A percentile compares a stretch with the other conserved stretches of the same genome.
Conservation (phyloP, 768 basidiomycete species). For the Strobilomyces echinocephalus region DNA sequence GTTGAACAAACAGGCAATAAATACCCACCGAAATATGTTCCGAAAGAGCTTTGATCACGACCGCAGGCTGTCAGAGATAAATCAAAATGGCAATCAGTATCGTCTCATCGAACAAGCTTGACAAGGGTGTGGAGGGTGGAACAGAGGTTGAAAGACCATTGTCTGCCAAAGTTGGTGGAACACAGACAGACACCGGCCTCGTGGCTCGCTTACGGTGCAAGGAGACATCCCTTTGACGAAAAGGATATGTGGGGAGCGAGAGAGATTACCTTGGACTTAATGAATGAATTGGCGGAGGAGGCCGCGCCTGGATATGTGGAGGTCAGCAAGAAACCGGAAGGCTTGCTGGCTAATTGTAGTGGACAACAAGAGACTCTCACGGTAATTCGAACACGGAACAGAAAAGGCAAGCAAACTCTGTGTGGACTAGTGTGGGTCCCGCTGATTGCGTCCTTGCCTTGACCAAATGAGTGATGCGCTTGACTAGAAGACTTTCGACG, state of each 20-base stretch:
- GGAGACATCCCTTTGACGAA: constrained; percentile 1
- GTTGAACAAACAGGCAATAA: constrained; percentile 23
- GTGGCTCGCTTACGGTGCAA: constrained; percentile 21
- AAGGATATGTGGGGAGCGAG: constrained; percentile 6
- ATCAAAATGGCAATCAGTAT: constrained; percentile 18
- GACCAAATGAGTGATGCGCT: constrained; percentile 23
- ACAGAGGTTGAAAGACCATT: constrained; percentile 23
- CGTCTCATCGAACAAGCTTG: constrained; percentile 1
- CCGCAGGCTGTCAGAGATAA: constrained; percentile 21
- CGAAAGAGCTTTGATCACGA: constrained; percentile 19
- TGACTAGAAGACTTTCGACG: neutral
- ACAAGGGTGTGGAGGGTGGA: constrained; percentile 23
- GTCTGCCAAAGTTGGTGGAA: constrained; percentile 21
- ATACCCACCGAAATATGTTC: constrained; percentile 26
- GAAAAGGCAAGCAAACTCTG: constrained; percentile 36
- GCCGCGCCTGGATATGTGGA: constrained; percentile 50
- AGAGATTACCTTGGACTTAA: constrained; percentile 50
- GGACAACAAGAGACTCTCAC: constrained; percentile 21
- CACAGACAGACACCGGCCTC: constrained; percentile 14
- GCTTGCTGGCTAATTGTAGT: neutral
- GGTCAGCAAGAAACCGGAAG: constrained; percentile 5
- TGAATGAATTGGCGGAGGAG: constrained; percentile 64
- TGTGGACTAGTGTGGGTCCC: constrained; percentile 56
- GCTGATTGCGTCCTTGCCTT: constrained; percentile 36
- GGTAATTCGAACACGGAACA: constrained; percentile 38